Evolutionary conservation across 139 green algal genomes (phyloP).

Genomic region (Picochlorum sp.): DNA sequence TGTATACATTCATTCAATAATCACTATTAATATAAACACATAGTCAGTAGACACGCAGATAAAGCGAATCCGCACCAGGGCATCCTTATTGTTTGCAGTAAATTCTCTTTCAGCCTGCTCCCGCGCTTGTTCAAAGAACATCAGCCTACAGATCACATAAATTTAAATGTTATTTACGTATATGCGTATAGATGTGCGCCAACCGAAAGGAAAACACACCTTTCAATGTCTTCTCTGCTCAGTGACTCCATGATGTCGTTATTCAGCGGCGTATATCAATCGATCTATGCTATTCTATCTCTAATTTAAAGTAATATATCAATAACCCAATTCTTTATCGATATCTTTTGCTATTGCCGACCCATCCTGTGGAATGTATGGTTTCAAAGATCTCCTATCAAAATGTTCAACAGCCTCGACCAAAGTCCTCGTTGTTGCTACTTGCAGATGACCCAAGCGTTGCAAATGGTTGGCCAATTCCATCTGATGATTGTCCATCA

Average conservation of each 20-base stretch:
- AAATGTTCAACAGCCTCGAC: constrained; percentile 26
- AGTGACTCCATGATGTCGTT: constrained; percentile 20
- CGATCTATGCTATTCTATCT: background rate
- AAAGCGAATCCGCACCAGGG: constrained; percentile 42
- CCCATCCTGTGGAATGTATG: constrained; percentile 36
- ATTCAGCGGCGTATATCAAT: too few species aligned
- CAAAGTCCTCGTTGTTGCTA: constrained; percentile 36
- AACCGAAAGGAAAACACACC: constrained; percentile 3
- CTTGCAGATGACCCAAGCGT: constrained; percentile 34
- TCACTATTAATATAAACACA: background rate
- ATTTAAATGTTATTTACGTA: background rate
- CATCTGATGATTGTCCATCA: constrained; percentile 87
- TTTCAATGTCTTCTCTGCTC: constrained; percentile 26
- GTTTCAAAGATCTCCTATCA: constrained; percentile 24
- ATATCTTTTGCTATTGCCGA: constrained; percentile 28
- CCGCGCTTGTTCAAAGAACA: constrained; percentile 89
- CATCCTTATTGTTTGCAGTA: constrained; percentile 67
- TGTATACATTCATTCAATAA: constrained; percentile 25
- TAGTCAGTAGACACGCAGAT: background rate
- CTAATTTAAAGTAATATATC: background rate
- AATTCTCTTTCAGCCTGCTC: constrained; percentile 69
- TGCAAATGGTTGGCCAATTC: constrained; percentile 58
- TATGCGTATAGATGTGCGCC: background rate
- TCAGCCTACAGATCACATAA: constrained; percentile 42
- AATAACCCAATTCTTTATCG: background rate